These are phyloP conservation scores for Termitomyces titanicus DNA, from an alignment of 768 basidiomycete genomes.

Conservation along the genomic window DNA sequence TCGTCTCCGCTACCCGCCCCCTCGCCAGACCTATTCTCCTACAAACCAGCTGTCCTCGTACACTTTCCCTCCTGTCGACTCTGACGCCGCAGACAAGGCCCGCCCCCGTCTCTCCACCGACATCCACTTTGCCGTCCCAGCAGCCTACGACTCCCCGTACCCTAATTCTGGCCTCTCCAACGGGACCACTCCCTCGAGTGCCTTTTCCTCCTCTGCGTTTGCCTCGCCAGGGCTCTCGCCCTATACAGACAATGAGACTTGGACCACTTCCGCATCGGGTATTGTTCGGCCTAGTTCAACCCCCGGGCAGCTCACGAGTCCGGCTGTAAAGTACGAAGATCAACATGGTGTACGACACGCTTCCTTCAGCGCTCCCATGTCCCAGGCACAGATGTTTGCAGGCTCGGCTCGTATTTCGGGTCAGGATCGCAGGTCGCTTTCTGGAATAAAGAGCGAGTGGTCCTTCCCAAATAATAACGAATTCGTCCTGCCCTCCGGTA, in stretches of 20 bases:
- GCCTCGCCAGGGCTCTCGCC: conserved; percentile 43
- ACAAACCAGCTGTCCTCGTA: conserved; percentile 40
- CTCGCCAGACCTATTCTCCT: conserved; percentile 47
- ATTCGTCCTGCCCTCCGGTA: conserved; percentile 45
- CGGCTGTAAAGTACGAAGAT: conserved; percentile 68
- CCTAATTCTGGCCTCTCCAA: conserved; percentile 48
- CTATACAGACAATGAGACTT: conserved; percentile 49
- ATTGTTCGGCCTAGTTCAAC: conserved; percentile 71
- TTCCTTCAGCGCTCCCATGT: conserved; percentile 57
- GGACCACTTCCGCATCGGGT: conserved; percentile 50
- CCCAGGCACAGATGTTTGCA: conserved; percentile 60
- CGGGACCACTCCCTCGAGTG: conserved; percentile 47
- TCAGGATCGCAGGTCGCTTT: conserved; percentile 58
- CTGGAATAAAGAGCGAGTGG: conserved; percentile 70
- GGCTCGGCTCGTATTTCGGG: conserved; percentile 69
- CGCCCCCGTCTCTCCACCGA: conserved; percentile 51
- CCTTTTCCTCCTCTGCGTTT: conserved; percentile 45
- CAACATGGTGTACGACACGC: conserved; percentile 52
- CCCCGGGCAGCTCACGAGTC: conserved; percentile 51
- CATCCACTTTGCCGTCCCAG: conserved; percentile 28
- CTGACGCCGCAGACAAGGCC: conserved; percentile 31
- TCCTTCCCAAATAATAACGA: conserved; percentile 58
- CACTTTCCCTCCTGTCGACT: conserved; percentile 53
- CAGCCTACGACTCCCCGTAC: conserved; percentile 42
- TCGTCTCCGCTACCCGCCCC: neutral